Percentiles rank a stretch among this genome's conserved stretches.
Conservation (phyloP, 2,329 filamentous ascomycete genomes). For the Trichoderma harzianum region DNA sequence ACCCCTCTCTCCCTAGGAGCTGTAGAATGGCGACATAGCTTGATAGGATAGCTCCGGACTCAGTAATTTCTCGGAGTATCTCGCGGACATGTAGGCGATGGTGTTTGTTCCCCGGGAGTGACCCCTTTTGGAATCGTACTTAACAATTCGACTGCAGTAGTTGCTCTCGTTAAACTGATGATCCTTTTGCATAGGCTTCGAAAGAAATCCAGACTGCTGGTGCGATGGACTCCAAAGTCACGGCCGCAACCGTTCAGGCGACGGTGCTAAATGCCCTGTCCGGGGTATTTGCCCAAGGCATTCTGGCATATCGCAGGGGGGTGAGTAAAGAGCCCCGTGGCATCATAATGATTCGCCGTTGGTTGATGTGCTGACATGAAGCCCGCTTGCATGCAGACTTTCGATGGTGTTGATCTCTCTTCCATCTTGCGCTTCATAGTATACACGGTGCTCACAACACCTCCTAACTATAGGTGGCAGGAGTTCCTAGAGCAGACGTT, state of each 20-base stretch:
- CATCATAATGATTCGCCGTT: neutral
- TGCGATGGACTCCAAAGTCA: slow-evolving; percentile 14
- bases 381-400: neutral
- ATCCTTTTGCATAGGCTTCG: neutral
- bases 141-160: neutral
- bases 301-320: slow-evolving; percentile 10
- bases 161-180: neutral
- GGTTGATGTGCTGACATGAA: neutral
- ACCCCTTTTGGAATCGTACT: neutral
- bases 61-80: slow-evolving; percentile 2
- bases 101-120: neutral
- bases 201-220: neutral
- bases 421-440: slow-evolving; percentile 12
- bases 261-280: slow-evolving; percentile 13
- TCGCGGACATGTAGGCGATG: slow-evolving; percentile 1
- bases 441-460: slow-evolving; percentile 16
- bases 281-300: slow-evolving; percentile 13
- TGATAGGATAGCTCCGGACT: neutral
- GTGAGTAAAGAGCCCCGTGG: neutral
- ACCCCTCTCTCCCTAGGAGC: neutral
- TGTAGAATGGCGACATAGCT: neutral
- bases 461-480: slow-evolving; percentile 17
- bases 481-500: slow-evolving; percentile 11
- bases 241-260: slow-evolving; percentile 9
- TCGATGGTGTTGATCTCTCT: slow-evolving; percentile 8